Evolutionary conservation across 2,329 filamentous ascomycete species (phyloP).

Genomic region (Aspergillus sojae): DNA sequence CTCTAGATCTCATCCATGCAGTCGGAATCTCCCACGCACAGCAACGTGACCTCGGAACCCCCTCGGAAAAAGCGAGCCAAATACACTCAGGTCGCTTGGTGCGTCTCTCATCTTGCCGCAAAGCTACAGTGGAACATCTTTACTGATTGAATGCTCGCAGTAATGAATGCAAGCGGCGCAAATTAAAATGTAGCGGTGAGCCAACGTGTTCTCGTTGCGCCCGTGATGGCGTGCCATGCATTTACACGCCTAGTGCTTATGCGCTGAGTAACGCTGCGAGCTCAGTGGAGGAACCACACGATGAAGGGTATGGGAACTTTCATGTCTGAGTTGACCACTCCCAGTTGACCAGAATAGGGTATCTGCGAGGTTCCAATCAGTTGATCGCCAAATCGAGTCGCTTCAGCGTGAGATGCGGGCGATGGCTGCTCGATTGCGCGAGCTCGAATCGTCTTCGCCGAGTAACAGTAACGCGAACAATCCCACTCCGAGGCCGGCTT

Average conservation of each 20-base stretch:
- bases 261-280: background rate
- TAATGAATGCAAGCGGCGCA: conserved; percentile 74
- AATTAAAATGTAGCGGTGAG: conserved; percentile 75
- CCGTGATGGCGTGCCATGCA: conserved; percentile 62
- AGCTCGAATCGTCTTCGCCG: conserved; percentile 28
- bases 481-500: conserved; percentile 11
- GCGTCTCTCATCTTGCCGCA: conserved; percentile 1
- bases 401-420: conserved; percentile 34
- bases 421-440: conserved; percentile 32
- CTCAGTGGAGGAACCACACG: conserved; percentile 11
- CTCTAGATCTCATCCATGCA: conserved; percentile 9
- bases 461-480: conserved; percentile 9
- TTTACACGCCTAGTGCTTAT: conserved; percentile 67
- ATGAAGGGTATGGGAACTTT: conserved; percentile 22
- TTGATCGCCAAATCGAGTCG: conserved; percentile 31
- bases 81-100: conserved; percentile 42
- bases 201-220: conserved; percentile 67
- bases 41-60: conserved; percentile 17
- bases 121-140: background rate
- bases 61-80: conserved; percentile 34
- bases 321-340: background rate
- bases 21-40: conserved; percentile 7
- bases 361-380: conserved; percentile 21
- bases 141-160: conserved; percentile 38
- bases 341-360: conserved; percentile 16